Conservation (phyloP, 2,329 filamentous ascomycete genomes). For the Cytospora leucostoma region DNA sequence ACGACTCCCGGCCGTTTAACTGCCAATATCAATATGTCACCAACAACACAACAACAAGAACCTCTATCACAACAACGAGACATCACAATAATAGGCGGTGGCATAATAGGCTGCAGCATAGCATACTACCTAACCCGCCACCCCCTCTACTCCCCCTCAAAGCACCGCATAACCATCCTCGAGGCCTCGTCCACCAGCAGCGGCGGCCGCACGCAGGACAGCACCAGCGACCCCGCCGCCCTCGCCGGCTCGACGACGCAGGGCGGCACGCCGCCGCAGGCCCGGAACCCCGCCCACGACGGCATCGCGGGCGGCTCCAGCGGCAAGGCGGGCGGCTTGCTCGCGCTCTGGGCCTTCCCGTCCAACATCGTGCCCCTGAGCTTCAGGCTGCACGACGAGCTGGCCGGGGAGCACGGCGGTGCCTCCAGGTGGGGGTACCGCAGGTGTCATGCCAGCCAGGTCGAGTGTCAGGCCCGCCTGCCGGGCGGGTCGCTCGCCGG, state of each 20-base stretch:
- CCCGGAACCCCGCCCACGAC: conserved; percentile 37
- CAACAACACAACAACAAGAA: neutral
- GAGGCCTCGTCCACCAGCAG: conserved; percentile 50
- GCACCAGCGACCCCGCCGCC: conserved; percentile 36
- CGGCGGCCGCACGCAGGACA: conserved; percentile 39
- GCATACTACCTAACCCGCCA: conserved; percentile 76
- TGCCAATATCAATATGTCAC: neutral
- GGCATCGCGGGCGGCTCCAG: conserved; percentile 72
- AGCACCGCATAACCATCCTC: conserved; percentile 69
- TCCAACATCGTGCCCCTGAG: conserved; percentile 69
- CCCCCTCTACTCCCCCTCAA: conserved; percentile 63
- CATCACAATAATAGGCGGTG: conserved; percentile 56
- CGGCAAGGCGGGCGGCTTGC: conserved; percentile 74
- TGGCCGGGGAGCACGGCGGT: conserved; percentile 68
- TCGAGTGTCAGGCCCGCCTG: conserved; percentile 23
- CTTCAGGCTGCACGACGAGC: conserved; percentile 68
- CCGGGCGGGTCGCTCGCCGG: neutral
- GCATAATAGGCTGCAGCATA: conserved; percentile 74
- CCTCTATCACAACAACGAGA: conserved; percentile 3
- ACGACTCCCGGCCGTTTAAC: neutral
- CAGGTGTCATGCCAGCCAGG: conserved; percentile 35
- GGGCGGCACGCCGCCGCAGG: conserved; percentile 21
- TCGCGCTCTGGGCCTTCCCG: conserved; percentile 76
- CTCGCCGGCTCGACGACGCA: conserved; percentile 33
- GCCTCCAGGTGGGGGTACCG: conserved; percentile 72